Evolutionary conservation across 345 rosid species (phyloP).

Genomic region (Sonneratia caseolaris): DNA sequence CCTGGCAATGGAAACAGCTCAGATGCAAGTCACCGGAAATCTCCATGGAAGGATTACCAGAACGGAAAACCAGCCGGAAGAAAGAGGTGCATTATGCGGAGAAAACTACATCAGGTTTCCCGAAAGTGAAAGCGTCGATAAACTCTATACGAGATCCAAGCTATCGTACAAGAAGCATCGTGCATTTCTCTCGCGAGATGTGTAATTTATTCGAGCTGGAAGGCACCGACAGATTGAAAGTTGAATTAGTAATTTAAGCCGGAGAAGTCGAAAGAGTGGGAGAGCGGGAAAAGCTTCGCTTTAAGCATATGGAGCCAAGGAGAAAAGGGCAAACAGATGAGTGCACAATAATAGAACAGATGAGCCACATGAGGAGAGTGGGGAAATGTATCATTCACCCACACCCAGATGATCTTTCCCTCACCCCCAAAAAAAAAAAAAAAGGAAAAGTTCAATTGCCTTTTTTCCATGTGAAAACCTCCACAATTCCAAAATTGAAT

Average conservation of each 20-base stretch:
- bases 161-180: too few species aligned
- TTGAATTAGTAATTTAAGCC: neutral
- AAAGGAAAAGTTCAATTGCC: neutral
- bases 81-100: too few species aligned
- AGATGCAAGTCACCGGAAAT: too few species aligned
- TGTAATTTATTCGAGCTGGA: too few species aligned
- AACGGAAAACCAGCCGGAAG: too few species aligned
- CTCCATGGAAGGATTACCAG: too few species aligned
- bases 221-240: neutral
- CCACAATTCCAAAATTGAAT: neutral
- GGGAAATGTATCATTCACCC: slow-evolving; percentile 1
- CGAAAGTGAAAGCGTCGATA: too few species aligned
- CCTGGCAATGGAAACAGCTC: too few species aligned
- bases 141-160: too few species aligned
- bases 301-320: slow-evolving; percentile 6
- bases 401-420: neutral
- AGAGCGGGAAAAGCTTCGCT: neutral
- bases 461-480: neutral
- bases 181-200: too few species aligned
- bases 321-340: slow-evolving; percentile 11
- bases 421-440: neutral
- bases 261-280: neutral
- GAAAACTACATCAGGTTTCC: too few species aligned
- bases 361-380: neutral
- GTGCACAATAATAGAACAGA: slow-evolving; percentile 22